Base-by-base conservation (phyloP, 1,139 yeast species). In the Blastobotrys ciferrii region DNA sequence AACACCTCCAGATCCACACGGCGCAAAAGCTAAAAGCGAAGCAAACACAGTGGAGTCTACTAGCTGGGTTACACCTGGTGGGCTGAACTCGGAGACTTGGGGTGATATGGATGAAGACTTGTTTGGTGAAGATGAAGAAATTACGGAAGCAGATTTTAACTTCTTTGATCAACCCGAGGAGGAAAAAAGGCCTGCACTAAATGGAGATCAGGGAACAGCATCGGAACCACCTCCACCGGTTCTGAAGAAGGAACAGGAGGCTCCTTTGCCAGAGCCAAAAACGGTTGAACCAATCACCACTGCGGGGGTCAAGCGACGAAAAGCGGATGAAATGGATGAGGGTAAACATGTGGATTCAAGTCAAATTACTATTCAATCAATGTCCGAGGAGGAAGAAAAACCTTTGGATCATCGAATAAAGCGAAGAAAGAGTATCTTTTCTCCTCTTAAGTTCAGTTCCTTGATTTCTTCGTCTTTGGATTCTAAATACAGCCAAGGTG, bases 401-500 rank as follows among this genome's bases (percentile, higher is more conserved):
- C 2, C n/a, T 19, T 7, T 32, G 30, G 15, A 9, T 2, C 31
- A 13, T 17, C 3, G 4, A 17, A 31, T 11, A 36, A 46, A 52
- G 35, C 45, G 67, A 35, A 71, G 69, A 50, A 73, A 67, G 52
- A 84, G 92, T 36, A 78, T 82, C 0, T 88, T 87, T 64, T 87
- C 95, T 0, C 95, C 96, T 0, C 72, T 88, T 32, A 75, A 77
- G 39, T 88, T 88, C 67, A 86, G 87, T 58, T 94, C 95, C 0
- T 77, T 82, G 32, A 87, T 87, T 46, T 81, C 81, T 53, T 78
- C 80, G 45, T 81, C 80, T 52, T 82, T 88, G 23, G 96, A 88
- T 63, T 81, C 86, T 49, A 88, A 88, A 60, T 88, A 88, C 58
- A 84, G 87, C 5, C 78, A 78, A 58, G 96, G 96, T 4, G 96